These are phyloP conservation scores for Daldinia decipiens DNA, from an alignment of 495 filamentous ascomycete genomes.

Conservation along the genomic window DNA sequence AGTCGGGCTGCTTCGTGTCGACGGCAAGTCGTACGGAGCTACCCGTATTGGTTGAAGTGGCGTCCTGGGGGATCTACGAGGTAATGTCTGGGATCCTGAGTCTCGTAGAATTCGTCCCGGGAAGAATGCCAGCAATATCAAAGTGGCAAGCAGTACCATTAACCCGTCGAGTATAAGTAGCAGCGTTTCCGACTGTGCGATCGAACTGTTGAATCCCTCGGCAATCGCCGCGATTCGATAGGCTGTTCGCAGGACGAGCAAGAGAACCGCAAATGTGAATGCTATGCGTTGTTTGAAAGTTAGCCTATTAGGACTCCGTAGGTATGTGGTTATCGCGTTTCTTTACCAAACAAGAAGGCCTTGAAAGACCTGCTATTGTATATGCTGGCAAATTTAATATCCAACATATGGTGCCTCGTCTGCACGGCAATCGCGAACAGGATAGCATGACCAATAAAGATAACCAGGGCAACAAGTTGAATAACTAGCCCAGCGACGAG, in stretches of 20 bases:
- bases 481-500: slow-evolving; percentile 52
- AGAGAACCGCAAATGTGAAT: slow-evolving; percentile 41
- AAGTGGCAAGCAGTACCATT: slow-evolving; percentile 48
- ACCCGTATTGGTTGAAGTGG: slow-evolving; percentile 25
- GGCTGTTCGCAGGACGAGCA: slow-evolving; percentile 51
- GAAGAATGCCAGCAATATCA: slow-evolving; percentile 47
- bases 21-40: slow-evolving; percentile 28
- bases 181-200: slow-evolving; percentile 42
- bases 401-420: slow-evolving; percentile 47
- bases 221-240: slow-evolving; percentile 46
- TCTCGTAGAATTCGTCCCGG: slow-evolving; percentile 35
- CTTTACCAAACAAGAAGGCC: slow-evolving; percentile 51
- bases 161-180: slow-evolving; percentile 53
- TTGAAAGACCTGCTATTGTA: slow-evolving; percentile 52
- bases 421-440: slow-evolving; percentile 49
- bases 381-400: slow-evolving; percentile 46
- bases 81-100: slow-evolving; percentile 11
- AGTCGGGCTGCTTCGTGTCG: slow-evolving; percentile 19
- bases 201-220: slow-evolving; percentile 35
- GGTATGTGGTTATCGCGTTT: background rate
- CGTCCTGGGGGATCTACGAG: slow-evolving; percentile 17
- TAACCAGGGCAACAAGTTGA: slow-evolving; percentile 48
- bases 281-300: slow-evolving; percentile 36
- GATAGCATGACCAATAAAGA: slow-evolving; percentile 46
- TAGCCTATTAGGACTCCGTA: background rate